These are phyloP conservation scores for Vaccinium myrtillus DNA, from an alignment of 148 eudicot species.

Conservation along the genomic window DNA sequence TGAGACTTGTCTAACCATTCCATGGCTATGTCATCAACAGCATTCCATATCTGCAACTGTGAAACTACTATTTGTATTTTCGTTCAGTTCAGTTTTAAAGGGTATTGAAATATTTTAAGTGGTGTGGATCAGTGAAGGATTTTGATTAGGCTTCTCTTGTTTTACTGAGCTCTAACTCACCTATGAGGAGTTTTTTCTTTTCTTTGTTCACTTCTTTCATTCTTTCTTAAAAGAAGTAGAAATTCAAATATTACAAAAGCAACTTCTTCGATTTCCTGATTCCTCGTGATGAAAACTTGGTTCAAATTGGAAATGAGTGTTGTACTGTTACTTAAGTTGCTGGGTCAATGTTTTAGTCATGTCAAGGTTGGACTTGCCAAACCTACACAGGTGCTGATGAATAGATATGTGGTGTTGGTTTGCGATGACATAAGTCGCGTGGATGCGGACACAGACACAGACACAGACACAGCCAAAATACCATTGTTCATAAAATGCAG, in stretches of 20 bases:
- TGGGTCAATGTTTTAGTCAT: neutral
- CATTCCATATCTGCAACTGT: neutral
- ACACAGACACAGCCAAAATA: neutral
- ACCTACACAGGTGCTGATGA: neutral
- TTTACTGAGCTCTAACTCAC: neutral
- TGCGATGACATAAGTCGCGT: no score
- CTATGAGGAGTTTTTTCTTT: no score
- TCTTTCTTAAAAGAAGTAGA: neutral
- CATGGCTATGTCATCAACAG: neutral
- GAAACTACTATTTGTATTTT: neutral
- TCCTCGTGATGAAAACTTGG: neutral
- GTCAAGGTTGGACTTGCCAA: conserved; percentile 1
- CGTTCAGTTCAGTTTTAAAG: neutral
- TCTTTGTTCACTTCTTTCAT: neutral
- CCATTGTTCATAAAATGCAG: neutral
- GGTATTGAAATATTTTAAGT: neutral
- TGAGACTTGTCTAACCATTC: no score
- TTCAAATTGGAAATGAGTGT: neutral
- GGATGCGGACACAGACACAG: no score
- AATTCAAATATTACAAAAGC: neutral
- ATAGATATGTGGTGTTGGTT: neutral
- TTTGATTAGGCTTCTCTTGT: neutral
- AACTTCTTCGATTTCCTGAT: neutral
- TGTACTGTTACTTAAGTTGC: neutral
- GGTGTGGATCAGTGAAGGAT: neutral